Conservation (phyloP, 805 yeast genomes). For the Isabelozyma heimii region DNA sequence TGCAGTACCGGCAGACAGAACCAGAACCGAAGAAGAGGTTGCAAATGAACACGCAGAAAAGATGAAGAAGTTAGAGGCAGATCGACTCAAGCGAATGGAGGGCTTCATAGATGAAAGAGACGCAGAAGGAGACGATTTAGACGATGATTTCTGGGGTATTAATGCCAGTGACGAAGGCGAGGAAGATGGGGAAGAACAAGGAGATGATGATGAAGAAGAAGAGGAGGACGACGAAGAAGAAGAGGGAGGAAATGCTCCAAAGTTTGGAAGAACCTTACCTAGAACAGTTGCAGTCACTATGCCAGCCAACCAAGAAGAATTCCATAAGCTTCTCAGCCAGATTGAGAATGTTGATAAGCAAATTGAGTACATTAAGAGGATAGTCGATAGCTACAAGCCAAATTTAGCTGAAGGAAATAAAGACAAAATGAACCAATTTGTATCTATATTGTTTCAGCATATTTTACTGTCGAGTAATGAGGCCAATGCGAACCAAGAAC, state of each 20-base stretch:
- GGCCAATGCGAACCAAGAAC: constrained; percentile 19
- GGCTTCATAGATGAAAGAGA: constrained; percentile 52
- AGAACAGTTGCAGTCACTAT: constrained; percentile 13
- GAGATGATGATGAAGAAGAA: constrained; percentile 36
- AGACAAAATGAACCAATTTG: constrained; percentile 62
- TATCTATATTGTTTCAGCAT: constrained; percentile 63
- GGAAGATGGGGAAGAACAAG: constrained; percentile 27
- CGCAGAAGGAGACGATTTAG: constrained; percentile 67
- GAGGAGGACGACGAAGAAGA: constrained; percentile 26
- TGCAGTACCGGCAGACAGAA: constrained; percentile 78
- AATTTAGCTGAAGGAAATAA: constrained; percentile 80
- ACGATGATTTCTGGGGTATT: constrained; percentile 66
- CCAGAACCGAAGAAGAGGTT: constrained; percentile 74
- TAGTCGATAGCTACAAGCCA: constrained; percentile 68
- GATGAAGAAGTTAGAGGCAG: constrained; percentile 62
- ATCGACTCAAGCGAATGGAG: constrained; percentile 70
- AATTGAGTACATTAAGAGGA: constrained; percentile 47
- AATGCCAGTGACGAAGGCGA: constrained; percentile 40
- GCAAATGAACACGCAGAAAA: constrained; percentile 58
- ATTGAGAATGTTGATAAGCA: constrained; percentile 38
- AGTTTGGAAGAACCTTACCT: constrained; percentile 6
- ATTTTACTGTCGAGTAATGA: constrained; percentile 47
- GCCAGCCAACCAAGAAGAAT: constrained; percentile 30
- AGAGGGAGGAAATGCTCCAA: constrained; percentile 8
- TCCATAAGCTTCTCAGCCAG: constrained; percentile 26